Conservation (phyloP, 2,329 filamentous ascomycete species). For the Fusarium transvaalense region DNA sequence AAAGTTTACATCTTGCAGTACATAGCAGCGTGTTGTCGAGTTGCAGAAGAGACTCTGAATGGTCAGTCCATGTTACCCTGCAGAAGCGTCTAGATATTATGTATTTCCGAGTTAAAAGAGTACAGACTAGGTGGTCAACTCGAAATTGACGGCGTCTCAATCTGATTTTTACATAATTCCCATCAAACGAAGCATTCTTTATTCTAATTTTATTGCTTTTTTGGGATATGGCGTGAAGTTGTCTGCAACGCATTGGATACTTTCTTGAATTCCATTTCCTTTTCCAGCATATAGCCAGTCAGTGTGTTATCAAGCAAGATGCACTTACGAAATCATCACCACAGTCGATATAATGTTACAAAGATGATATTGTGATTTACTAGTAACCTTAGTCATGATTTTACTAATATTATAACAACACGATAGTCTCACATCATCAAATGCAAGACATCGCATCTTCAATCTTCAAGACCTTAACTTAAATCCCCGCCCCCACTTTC, state of each 20-base stretch:
- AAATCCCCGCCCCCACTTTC: conserved; percentile 37
- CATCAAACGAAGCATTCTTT: no score
- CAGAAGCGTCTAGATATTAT: not conserved
- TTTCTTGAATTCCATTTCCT: no score
- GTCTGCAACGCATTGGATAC: no score
- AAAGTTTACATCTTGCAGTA: not conserved
- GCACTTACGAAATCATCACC: not conserved
- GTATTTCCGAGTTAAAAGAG: not conserved
- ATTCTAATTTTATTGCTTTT: no score
- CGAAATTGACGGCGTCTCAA: no score
- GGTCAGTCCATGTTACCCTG: conserved; percentile 2
- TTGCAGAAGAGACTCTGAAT: conserved; percentile 15
- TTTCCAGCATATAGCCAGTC: no score
- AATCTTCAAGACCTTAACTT: not conserved
- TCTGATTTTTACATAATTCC: not conserved
- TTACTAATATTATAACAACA: no score
- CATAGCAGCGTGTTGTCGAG: not conserved
- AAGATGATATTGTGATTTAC: not conserved
- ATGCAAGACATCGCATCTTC: not conserved
- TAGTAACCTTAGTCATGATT: not conserved
- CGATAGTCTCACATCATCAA: not conserved
- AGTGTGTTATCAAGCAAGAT: not conserved
- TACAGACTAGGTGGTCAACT: not conserved
- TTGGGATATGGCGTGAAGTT: no score
- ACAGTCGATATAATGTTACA: not conserved